These are phyloP conservation scores for Lipomyces yamanashiensis DNA, from an alignment of 805 yeast species.

Conservation along the genomic window DNA sequence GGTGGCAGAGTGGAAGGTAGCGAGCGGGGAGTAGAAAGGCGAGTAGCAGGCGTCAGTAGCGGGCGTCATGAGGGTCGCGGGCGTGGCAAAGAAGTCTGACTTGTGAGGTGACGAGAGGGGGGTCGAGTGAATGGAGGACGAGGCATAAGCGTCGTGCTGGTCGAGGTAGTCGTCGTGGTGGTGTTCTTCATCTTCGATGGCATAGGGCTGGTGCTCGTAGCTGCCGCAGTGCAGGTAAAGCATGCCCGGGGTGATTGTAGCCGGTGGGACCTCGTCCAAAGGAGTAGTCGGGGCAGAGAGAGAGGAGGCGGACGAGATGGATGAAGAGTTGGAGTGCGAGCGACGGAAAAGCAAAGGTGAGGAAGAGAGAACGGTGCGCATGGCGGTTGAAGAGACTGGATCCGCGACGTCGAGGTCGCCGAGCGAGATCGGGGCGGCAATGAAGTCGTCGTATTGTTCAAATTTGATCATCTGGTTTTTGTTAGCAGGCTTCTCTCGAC, in stretches of 20 bases:
- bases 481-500: neutral
- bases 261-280: slow-evolving; percentile 27
- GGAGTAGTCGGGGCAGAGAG: slow-evolving; percentile 28
- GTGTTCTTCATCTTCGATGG: neutral
- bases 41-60: slow-evolving; percentile 21
- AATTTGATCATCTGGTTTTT: slow-evolving; percentile 7
- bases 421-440: slow-evolving; percentile 5
- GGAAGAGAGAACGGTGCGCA: slow-evolving; percentile 27
- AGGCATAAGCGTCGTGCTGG: slow-evolving; percentile 10
- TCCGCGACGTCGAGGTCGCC: neutral
- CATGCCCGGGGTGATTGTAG: slow-evolving; percentile 34
- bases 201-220: neutral
- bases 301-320: slow-evolving; percentile 26
- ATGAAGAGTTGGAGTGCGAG: slow-evolving; percentile 13
- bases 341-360: slow-evolving; percentile 29
- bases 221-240: slow-evolving; percentile 19
- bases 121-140: slow-evolving; percentile 16
- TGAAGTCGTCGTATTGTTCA: slow-evolving; percentile 15
- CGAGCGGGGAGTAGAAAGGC: slow-evolving; percentile 27
- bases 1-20: slow-evolving; percentile 24
- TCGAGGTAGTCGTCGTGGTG: neutral
- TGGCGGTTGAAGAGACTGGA: slow-evolving; percentile 8
- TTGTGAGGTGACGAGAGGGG: slow-evolving; percentile 18
- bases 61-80: slow-evolving; percentile 24
- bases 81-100: slow-evolving; percentile 13